Evolutionary conservation across 306 rosid species (phyloP).

Genomic region (Geum urbanum): DNA sequence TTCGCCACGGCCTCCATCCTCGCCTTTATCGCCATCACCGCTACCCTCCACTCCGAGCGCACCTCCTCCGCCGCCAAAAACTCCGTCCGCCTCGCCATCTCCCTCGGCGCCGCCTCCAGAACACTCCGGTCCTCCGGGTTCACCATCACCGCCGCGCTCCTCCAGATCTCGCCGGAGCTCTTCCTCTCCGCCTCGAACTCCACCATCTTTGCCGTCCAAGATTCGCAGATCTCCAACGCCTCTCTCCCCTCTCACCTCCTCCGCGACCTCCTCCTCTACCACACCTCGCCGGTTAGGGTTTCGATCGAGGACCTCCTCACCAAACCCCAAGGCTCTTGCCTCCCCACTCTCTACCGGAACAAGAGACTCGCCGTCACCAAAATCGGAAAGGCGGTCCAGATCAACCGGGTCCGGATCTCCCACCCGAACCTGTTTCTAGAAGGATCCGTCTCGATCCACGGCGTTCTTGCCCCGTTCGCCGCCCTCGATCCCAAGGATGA

Average conservation of each 20-base stretch:
- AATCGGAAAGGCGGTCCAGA: conserved; percentile 34
- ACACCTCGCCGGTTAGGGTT: conserved; percentile 33
- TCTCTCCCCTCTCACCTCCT: conserved; percentile 57
- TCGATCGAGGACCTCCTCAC: conserved; percentile 32
- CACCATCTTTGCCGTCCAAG: conserved; percentile 47
- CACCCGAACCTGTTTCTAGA: conserved; percentile 53
- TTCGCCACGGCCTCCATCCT: conserved; percentile 36
- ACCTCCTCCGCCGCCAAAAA: conserved; percentile 23
- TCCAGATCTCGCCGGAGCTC: conserved; percentile 54
- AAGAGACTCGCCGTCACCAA: conserved; percentile 43
- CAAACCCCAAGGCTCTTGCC: conserved; percentile 36
- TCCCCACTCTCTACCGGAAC: conserved; percentile 39
- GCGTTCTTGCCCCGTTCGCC: conserved; percentile 56
- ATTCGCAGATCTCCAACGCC: conserved; percentile 34
- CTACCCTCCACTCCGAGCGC: conserved; percentile 26
- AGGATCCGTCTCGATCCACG: conserved; percentile 47
- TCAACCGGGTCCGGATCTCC: conserved; percentile 53
- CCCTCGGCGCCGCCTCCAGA: conserved; percentile 43
- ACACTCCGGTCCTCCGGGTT: conserved; percentile 54
- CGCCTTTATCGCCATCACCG: conserved; percentile 47
- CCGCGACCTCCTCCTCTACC: conserved; percentile 49
- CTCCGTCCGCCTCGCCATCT: conserved; percentile 27
- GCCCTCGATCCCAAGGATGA: conserved; percentile 33
- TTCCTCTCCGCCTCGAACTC: conserved; percentile 37
- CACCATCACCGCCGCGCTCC: conserved; percentile 51